Conservation (phyloP, 116 monocot genomes). For the Trichopus zeylanicus region DNA sequence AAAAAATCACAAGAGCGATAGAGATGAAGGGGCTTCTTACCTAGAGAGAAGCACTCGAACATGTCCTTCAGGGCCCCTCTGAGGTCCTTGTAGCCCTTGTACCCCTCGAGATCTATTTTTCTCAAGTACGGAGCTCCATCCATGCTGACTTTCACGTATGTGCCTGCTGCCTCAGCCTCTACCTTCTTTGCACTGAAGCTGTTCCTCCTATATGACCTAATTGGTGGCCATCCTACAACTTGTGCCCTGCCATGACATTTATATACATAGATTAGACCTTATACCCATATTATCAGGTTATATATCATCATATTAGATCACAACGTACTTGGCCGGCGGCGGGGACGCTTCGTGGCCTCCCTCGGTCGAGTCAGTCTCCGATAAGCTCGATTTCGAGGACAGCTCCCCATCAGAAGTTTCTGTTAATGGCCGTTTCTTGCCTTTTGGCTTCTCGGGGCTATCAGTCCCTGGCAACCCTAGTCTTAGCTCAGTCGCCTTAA, state of each 20-base stretch:
- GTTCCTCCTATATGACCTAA: conserved; percentile 51
- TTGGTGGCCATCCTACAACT: conserved; percentile 73
- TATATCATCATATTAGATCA: too few species aligned
- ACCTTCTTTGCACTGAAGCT: conserved; percentile 42
- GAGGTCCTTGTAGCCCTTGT: conserved; percentile 55
- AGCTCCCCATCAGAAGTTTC: neutral
- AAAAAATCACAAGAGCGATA: too few species aligned
- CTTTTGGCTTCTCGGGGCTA: neutral
- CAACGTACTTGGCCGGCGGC: conserved; percentile 40
- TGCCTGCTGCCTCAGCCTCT: conserved; percentile 14
- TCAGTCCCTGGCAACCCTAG: neutral
- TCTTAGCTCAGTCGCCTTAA: neutral
- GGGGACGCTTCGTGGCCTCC: neutral
- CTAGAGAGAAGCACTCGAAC: conserved; percentile 67
- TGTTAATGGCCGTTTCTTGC: neutral
- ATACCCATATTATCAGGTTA: too few species aligned
- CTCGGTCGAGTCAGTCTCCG: neutral
- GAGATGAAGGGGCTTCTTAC: too few species aligned
- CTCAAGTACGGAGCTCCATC: conserved; percentile 75
- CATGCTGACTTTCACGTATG: conserved; percentile 80
- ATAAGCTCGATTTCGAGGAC: neutral
- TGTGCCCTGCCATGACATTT: conserved; percentile 34
- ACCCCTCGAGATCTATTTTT: conserved; percentile 55
- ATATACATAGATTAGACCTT: neutral
- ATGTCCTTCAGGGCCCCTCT: conserved; percentile 56